Evolutionary conservation across 306 rosid genomes (phyloP), one percentile per base, ranked within the genome.

Genomic region (Gillenia trifoliata): DNA sequence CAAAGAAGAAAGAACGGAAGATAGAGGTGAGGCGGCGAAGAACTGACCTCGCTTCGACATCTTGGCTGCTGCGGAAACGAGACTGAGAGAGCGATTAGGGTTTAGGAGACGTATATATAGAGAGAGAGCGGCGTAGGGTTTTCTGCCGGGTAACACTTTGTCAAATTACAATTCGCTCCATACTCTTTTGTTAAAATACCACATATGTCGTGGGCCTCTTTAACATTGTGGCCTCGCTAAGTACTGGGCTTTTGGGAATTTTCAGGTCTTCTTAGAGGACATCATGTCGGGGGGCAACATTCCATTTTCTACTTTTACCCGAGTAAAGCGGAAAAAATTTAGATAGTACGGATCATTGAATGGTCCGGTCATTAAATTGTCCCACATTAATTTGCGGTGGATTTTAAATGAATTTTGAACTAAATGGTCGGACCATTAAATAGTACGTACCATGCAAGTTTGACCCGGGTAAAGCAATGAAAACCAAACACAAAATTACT

Each of bases 21-120:
- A 49, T 10, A 23, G 64, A 17, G 4, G 3, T 38, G 3, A 5
- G 13, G 20, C 15, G 41, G 36, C 3, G 28, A 47, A 5, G 52
- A 47, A 5, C 87, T 63, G 9, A 89, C 93, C 90, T 80, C 86
- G 84, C 90, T 82, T 92, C 83, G 89, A 88, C 88, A 83, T 88
- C 40, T 73, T 75, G 17, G 50, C 69, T 22, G 68, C 83, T 25
- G 85, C 83, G 31, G 54, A 54, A 50, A 17, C 28, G 43, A 30
- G 71, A 75, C 72, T 38, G 41, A 10, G 26, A 29, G 33, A n/a
- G 29, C 1, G 3, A 0, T 2, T 59, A 68, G 86, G 89, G 78
- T 76, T 85, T 69, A 67, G 23, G 28, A 26, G 17, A 3, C 4
- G 67, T 87, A 83, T 63, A 72, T 36, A 60, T 64, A 30, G 11